Evolutionary conservation across 1,284 basidiomycete genomes (phyloP).

Genomic region (Cryptococcus jaspeensis): DNA sequence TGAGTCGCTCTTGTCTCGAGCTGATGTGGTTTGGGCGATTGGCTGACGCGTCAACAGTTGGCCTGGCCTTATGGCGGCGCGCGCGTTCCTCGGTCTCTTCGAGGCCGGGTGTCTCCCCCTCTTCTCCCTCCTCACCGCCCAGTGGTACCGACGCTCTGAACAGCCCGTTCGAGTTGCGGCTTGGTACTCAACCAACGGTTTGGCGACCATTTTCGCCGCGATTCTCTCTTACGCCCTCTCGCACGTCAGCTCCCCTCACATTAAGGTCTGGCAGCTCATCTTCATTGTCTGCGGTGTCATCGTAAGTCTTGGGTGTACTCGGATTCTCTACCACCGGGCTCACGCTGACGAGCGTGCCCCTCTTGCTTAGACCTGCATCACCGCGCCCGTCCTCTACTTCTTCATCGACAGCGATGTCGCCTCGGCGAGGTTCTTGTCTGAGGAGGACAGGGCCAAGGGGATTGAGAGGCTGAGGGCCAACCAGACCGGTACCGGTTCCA

Average conservation of each 20-base stretch:
- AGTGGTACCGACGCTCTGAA: conserved; percentile 52
- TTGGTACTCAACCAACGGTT: conserved; percentile 50
- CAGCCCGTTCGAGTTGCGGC: conserved; percentile 46
- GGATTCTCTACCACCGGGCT: too few species aligned
- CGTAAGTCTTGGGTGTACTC: too few species aligned
- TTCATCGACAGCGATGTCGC: conserved; percentile 44
- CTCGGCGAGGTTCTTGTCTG: conserved; percentile 46
- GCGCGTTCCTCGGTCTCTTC: conserved; percentile 51
- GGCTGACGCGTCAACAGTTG: too few species aligned
- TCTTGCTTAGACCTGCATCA: conserved; percentile 32
- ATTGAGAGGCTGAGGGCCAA: conserved; percentile 52
- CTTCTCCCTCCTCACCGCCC: conserved; percentile 50
- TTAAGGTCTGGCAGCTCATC: conserved; percentile 49
- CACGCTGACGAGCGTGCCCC: too few species aligned
- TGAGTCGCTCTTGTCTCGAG: conserved; percentile 10
- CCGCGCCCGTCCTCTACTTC: conserved; percentile 43
- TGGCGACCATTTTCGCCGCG: conserved; percentile 45
- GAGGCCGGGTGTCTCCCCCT: conserved; percentile 51
- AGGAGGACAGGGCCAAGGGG: conserved; percentile 48
- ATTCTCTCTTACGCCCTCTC: conserved; percentile 40
- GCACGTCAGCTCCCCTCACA: conserved; percentile 35
- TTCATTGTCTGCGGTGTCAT: conserved; percentile 38
- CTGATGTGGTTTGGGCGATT: neutral
- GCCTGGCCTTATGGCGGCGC: conserved; percentile 30
- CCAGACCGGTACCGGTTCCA: conserved; percentile 46